Base-by-base conservation (phyloP, 2,329 filamentous ascomycete species). In the Microsporum canis region DNA sequence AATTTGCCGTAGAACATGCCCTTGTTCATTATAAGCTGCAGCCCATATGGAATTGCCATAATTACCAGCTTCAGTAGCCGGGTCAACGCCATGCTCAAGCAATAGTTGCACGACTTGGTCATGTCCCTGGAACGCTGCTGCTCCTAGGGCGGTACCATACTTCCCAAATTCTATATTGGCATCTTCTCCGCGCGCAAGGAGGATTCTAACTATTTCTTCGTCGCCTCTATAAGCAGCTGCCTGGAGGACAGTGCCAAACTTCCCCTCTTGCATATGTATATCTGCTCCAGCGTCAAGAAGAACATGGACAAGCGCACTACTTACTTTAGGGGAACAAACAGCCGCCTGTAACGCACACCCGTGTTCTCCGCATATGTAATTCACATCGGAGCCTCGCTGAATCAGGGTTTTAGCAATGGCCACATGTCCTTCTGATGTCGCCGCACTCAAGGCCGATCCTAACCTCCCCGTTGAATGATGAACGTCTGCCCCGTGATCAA, bases 281-380 rank as follows among this genome's bases (percentile, higher is more conserved):
- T 66, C 58, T 34, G 62, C 65, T 7, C 61, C 63, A 1, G 60
- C 60, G 10, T 63, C 59, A 17, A 67, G 58, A 10, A 68, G 57
- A 7, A 64, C 3, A 34, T 63, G 5, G 3, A 61, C 59, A 12
- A 63, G 61, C 51, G 60, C 41, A n/a, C 57, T 47, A 17, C 63
- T 12, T 23, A 63, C 63, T 27, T 45, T 3, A 31, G 2, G 2
- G 38, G 59, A 60, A 49, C 45, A 8, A 49, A 49, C 45, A 29
- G 59, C 59, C n/a, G 59, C 59, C 23, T 60, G 47, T 33, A 61
- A 49, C 12, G 59, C 34, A 57, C 31, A 27, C 17, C 49, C 34
- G 31, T 57, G n/a, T 7, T 7, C 10, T 47, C 38, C 49, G 31
- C 38, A 51, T 57, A 33, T 17, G 7, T 51, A n/a, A 57, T 61